Base-by-base conservation (phyloP, 2,329 filamentous ascomycete species). In the Pseudopithomyces chartarum region DNA sequence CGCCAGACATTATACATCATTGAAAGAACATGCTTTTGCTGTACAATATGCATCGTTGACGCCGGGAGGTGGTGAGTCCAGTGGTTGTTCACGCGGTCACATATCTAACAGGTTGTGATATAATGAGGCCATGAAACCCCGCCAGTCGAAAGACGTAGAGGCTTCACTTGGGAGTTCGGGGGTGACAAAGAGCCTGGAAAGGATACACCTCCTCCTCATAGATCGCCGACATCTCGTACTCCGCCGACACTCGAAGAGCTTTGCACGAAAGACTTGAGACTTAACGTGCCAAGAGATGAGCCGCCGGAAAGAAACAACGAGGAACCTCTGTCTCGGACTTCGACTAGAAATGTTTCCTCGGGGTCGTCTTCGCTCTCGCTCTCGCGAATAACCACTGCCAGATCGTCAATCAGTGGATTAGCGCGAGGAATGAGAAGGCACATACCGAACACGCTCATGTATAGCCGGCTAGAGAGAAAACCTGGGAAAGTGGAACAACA, bases 11-110 rank as follows among this genome's bases (percentile, higher is more conserved):
- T 67, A 62, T 51, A 61, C 56, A 23, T 62, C 69, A 33, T 53
- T 72, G 3, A 65, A 68, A 52, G 66, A 73, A 11, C 70, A 74
- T 57, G 66, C 65, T 19, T 56, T 66, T 36, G 53, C 59, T 13
- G 26, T 64, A 3, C 51, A 52, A 17, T 48, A 39, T 23, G 56
- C 39, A 0, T 22, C 52, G 17, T 7, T 56, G 10, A 54, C 46
- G 4, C 38, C 44, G 1, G 53, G 55, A 6, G 38, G 38, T 12
- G 48, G 48, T 51, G 23, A 34, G 48, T 51, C 8, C 26, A 29
- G n/a, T 29, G 5, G 8, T 29, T 29, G 26, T 29, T 29, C 26
- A 8, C 8, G 26, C 26, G 26, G 26, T 8, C 26, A 29, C 26
- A 29, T 29, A 8, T 29, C 26, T 29, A 3, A 40, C 19, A 17